Percentiles rank a stretch among this genome's conserved stretches.
These are phyloP conservation scores for Zygosaccharomyces lentus DNA, from an alignment of 805 yeast species.

Conservation along the genomic window DNA sequence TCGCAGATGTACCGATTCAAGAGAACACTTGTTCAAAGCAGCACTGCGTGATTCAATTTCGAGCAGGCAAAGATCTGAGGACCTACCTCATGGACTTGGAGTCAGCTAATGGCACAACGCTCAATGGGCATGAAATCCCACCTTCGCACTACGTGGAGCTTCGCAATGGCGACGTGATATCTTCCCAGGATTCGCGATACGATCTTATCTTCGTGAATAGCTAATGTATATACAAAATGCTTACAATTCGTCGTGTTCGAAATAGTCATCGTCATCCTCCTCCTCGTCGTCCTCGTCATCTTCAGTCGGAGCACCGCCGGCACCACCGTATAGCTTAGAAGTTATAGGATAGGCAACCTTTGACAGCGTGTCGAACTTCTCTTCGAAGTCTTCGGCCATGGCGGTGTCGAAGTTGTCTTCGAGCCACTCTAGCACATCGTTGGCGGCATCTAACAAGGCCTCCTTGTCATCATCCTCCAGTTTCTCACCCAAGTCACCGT, in stretches of 20 bases:
- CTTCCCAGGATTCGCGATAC: conserved; percentile 35
- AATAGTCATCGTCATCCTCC: conserved; percentile 48
- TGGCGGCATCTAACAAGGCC: conserved; percentile 77
- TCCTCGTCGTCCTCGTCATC: conserved; percentile 52
- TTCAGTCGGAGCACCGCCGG: conserved; percentile 42
- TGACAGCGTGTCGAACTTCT: conserved; percentile 78
- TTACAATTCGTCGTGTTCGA: conserved; percentile 68
- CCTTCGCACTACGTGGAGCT: conserved; percentile 41
- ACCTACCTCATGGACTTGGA: conserved; percentile 46
- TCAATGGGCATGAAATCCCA: conserved; percentile 41
- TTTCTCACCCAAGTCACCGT: conserved; percentile 64
- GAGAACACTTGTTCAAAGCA: conserved; percentile 42
- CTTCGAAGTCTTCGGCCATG: conserved; percentile 87
- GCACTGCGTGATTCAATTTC: conserved; percentile 48
- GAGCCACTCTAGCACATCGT: conserved; percentile 82
- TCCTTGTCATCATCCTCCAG: conserved; percentile 89
- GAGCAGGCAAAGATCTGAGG: conserved; percentile 25
- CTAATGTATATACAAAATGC: conserved; percentile 6
- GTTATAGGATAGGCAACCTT: conserved; percentile 89
- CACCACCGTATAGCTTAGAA: conserved; percentile 71
- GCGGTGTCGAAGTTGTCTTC: conserved; percentile 86
- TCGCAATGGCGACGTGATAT: conserved; percentile 39
- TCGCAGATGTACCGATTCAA: conserved; percentile 38
- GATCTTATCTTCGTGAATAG: conserved; percentile 24
- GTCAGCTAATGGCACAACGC: conserved; percentile 44